Evolutionary conservation across 2,329 filamentous ascomycete species (phyloP).

Genomic region (Arthroderma uncinatum): DNA sequence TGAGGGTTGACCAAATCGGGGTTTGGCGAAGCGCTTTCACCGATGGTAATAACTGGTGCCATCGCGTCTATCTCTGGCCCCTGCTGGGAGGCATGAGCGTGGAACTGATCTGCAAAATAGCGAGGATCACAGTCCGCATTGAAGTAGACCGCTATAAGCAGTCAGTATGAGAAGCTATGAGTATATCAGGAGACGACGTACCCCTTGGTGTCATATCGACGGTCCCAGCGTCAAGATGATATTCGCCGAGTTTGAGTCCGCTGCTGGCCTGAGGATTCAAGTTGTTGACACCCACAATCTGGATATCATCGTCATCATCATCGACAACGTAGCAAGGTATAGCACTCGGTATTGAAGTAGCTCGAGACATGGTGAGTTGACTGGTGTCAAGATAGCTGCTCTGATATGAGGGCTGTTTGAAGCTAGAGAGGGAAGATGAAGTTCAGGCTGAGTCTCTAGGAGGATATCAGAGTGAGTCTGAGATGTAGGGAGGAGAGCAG

Average conservation of each 20-base stretch:
- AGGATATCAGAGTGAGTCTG: not conserved
- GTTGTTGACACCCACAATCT: slow-evolving; percentile 2
- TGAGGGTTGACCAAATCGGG: not conserved
- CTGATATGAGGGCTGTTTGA: too few relatives aligned
- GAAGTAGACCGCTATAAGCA: not conserved
- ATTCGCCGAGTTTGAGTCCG: not conserved
- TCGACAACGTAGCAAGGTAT: not conserved
- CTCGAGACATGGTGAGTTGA: not conserved
- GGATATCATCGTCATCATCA: slow-evolving; percentile 5
- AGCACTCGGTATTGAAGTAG: not conserved
- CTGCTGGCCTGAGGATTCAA: not conserved
- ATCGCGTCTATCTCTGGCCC: not conserved
- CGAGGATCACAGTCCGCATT: not conserved
- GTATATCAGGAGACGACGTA: not conserved
- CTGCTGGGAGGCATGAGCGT: not conserved
- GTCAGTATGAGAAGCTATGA: not conserved
- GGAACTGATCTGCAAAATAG: not conserved
- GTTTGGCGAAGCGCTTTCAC: not conserved
- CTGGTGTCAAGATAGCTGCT: not conserved
- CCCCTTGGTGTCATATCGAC: not conserved
- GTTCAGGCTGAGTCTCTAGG: not conserved
- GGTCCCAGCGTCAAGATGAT: not conserved
- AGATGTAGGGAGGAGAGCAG: not conserved
- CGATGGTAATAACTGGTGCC: not conserved
- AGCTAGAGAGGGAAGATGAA: not conserved